Evolutionary conservation across 768 basidiomycete species (phyloP).

Genomic region (Leucogyrophana mollusca): DNA sequence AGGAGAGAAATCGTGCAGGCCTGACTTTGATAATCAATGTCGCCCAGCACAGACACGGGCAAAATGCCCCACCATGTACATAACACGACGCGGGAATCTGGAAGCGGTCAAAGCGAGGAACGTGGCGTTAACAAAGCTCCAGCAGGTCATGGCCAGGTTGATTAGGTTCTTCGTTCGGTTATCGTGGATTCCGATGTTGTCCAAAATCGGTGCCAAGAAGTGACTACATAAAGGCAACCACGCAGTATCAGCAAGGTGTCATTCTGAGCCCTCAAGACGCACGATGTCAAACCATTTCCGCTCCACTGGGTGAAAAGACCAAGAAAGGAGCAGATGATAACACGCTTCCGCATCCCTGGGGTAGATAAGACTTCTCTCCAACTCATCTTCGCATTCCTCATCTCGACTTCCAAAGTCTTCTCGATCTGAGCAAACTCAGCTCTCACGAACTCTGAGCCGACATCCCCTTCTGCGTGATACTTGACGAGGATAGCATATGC

Average conservation of each 20-base stretch:
- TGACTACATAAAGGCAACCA: conserved; percentile 38
- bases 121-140: conserved; percentile 56
- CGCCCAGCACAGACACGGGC: neutral
- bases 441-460: conserved; percentile 51
- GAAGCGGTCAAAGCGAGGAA: conserved; percentile 48
- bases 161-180: conserved; percentile 55
- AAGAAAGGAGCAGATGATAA: conserved; percentile 48
- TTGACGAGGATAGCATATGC: conserved; percentile 48
- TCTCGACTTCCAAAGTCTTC: conserved; percentile 51
- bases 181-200: conserved; percentile 49
- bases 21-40: conserved; percentile 18
- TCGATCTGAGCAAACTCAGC: conserved; percentile 59
- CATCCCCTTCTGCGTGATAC: conserved; percentile 62
- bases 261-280: conserved; percentile 15
- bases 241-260: neutral
- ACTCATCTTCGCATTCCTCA: conserved; percentile 43
- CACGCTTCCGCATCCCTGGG: conserved; percentile 49
- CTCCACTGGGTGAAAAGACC: conserved; percentile 64
- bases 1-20: conserved; percentile 45
- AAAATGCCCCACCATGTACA: conserved; percentile 43
- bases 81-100: conserved; percentile 44
- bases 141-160: conserved; percentile 52
- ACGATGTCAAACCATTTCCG: conserved; percentile 60
- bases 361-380: conserved; percentile 47
- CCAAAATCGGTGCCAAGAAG: conserved; percentile 54